Conservation (phyloP, 2,329 filamentous ascomycete genomes). For the Ceratocystis lukuohia region DNA sequence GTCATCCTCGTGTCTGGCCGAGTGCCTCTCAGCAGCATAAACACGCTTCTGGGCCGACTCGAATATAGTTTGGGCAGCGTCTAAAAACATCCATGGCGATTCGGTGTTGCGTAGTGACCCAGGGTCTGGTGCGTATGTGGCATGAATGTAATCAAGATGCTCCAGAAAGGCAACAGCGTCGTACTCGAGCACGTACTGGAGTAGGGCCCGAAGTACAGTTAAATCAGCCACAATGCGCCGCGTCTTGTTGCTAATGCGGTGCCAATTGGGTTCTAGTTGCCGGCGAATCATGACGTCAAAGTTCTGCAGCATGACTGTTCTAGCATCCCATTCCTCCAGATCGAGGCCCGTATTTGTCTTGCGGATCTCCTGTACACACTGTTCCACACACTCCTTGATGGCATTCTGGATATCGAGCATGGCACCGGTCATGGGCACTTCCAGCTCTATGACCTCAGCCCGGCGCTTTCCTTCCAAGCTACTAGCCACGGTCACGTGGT, state of each 20-base stretch:
- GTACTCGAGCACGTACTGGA: slow-evolving; percentile 70
- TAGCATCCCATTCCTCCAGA: slow-evolving; percentile 93
- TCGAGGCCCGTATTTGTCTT: slow-evolving; percentile 73
- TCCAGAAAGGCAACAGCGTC: slow-evolving; percentile 86
- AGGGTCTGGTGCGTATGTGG: slow-evolving; percentile 75
- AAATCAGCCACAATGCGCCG: slow-evolving; percentile 88
- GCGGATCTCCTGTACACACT: slow-evolving; percentile 84
- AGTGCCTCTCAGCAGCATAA: slow-evolving; percentile 47
- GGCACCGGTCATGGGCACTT: slow-evolving; percentile 86
- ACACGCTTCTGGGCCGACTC: slow-evolving; percentile 78
- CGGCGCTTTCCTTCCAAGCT: slow-evolving; percentile 83
- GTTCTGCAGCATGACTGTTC: slow-evolving; percentile 81
- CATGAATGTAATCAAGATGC: slow-evolving; percentile 86
- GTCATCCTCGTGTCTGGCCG: slow-evolving; percentile 24
- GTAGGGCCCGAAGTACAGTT: slow-evolving; percentile 65
- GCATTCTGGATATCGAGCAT: slow-evolving; percentile 93
- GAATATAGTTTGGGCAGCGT: slow-evolving; percentile 89
- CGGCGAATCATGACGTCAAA: slow-evolving; percentile 81
- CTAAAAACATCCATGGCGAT: slow-evolving; percentile 90
- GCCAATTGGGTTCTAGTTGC: slow-evolving; percentile 93
- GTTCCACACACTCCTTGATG: slow-evolving; percentile 89
- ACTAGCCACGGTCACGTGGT: slow-evolving; percentile 79
- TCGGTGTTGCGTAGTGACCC: slow-evolving; percentile 79
- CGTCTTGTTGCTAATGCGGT: slow-evolving; percentile 87
- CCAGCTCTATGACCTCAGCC: slow-evolving; percentile 92